These are phyloP conservation scores for Saksenaea vasiformis DNA, from an alignment of 371 early-diverging fungal species.

Conservation along the genomic window DNA sequence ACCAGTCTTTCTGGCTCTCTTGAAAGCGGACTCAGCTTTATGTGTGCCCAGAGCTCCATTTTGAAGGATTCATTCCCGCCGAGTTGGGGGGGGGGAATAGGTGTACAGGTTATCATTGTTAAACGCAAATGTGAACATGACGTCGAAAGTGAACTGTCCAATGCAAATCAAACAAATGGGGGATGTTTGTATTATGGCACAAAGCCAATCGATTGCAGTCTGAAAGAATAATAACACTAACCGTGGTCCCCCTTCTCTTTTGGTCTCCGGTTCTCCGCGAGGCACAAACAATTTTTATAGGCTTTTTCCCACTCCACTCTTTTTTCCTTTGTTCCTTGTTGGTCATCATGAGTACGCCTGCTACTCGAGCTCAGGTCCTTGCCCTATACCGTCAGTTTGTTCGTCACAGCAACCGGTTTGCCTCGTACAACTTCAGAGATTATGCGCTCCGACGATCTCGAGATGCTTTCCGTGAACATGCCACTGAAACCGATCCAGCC, in stretches of 20 bases:
- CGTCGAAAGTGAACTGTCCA: no score
- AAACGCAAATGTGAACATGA: no score
- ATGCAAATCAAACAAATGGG: no score
- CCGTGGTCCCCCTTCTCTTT: background rate
- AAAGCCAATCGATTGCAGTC: no score
- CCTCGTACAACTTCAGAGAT: constrained; percentile 74
- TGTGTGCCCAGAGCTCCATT: no score
- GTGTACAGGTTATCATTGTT: no score
- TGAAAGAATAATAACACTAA: no score
- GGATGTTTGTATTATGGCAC: no score
- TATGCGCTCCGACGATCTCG: constrained; percentile 68
- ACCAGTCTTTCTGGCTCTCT: no score
- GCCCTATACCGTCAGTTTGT: constrained; percentile 66
- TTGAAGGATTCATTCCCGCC: no score
- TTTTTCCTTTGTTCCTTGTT: background rate
- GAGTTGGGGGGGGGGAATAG: no score
- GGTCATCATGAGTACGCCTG: constrained; percentile 9
- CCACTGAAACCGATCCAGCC: constrained; percentile 57
- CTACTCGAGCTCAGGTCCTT: constrained; percentile 52
- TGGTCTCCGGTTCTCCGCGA: background rate
- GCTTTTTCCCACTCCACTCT: background rate
- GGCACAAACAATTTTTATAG: background rate
- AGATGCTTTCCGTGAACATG: constrained; percentile 67
- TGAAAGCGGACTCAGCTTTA: no score
- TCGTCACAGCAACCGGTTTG: constrained; percentile 62